Evolutionary conservation across 768 basidiomycete species (phyloP).

Genomic region (Tricholomella constricta): DNA sequence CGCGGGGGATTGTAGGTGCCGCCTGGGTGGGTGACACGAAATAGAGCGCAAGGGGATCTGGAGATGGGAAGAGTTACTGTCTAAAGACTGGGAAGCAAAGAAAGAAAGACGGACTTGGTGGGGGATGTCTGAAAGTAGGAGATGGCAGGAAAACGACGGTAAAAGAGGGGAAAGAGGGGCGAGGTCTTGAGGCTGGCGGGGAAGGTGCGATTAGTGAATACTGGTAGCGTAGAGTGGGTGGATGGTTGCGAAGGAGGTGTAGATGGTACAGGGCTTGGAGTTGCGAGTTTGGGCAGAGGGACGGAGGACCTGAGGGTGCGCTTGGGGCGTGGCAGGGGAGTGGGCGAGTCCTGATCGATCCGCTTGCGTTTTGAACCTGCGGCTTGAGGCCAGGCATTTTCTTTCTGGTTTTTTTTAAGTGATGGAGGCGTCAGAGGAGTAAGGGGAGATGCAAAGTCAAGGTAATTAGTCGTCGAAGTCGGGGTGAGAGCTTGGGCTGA

Average conservation of each 20-base stretch:
- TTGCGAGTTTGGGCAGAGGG: not conserved
- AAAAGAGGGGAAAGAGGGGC: conserved; percentile 62
- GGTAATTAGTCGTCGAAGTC: not conserved
- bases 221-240: not conserved
- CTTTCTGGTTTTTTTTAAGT: not conserved
- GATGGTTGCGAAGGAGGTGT: not conserved
- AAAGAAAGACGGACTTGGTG: conserved; percentile 35
- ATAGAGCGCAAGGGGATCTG: conserved; percentile 26
- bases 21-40: conserved; percentile 39
- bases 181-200: conserved; percentile 42
- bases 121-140: conserved; percentile 48
- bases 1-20: conserved; percentile 65
- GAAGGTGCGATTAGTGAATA: conserved; percentile 49
- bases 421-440: conserved; percentile 13
- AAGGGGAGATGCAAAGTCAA: conserved; percentile 9
- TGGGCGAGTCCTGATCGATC: conserved; percentile 1
- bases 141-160: conserved; percentile 69
- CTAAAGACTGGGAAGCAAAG: not conserved
- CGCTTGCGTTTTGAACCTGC: not conserved
- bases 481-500: not conserved
- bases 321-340: conserved; percentile 3
- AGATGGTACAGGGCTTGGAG: not conserved
- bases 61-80: not conserved
- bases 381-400: not conserved
- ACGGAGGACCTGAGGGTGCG: conserved; percentile 1